Evolutionary conservation across 202 grass and related monocot genomes (phyloP).

Genomic region (Eragrostis tef): DNA sequence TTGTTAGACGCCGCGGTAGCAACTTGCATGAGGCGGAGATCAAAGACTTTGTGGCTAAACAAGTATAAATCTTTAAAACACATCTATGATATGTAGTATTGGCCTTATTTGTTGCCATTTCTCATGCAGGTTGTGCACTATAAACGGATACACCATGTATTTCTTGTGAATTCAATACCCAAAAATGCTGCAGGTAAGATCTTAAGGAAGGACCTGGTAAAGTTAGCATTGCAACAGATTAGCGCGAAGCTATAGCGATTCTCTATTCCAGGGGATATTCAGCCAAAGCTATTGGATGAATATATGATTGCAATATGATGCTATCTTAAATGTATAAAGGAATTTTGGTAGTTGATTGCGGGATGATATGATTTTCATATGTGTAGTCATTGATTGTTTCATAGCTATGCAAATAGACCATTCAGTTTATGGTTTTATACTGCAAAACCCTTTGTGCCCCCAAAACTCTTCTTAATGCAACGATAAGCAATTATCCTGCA

Average conservation of each 20-base stretch:
- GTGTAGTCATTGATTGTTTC: not conserved
- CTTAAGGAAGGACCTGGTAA: slow-evolving; percentile 57
- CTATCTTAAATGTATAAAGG: not conserved
- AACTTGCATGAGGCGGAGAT: slow-evolving; percentile 47
- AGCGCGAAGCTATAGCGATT: slow-evolving; percentile 42
- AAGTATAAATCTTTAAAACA: slow-evolving; percentile 43
- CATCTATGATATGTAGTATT: not conserved
- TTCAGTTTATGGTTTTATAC: no score
- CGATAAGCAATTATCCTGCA: no score
- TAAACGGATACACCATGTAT: slow-evolving; percentile 61
- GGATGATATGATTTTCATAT: not conserved
- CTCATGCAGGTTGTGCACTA: slow-evolving; percentile 62
- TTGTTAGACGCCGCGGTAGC: slow-evolving; percentile 36
- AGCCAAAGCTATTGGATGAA: not conserved
- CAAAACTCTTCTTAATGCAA: no score
- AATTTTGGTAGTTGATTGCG: not conserved
- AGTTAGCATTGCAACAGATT: slow-evolving; percentile 42
- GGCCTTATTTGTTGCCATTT: not conserved
- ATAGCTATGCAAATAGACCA: not conserved
- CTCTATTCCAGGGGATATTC: not conserved
- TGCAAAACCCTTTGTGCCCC: no score
- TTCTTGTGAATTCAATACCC: slow-evolving; percentile 55
- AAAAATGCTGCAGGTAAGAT: slow-evolving; percentile 70
- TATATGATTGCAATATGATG: not conserved
- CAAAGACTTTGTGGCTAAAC: slow-evolving; percentile 56